Conservation (phyloP, 768 basidiomycete genomes). For the Myochromella boudieri region DNA sequence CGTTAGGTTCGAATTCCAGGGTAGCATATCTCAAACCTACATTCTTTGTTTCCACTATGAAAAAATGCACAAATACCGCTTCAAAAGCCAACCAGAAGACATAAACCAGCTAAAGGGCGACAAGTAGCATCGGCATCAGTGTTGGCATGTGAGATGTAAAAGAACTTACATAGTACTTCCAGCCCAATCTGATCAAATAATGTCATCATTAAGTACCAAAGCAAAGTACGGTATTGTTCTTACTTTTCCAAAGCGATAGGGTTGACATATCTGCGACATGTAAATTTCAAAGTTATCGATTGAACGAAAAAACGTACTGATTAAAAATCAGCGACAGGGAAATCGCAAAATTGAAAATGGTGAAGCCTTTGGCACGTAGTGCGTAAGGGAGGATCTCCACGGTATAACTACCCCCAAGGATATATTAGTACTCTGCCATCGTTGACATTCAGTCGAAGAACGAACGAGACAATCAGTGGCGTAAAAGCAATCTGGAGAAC, state of each 20-base stretch:
- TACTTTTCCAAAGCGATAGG: conserved; percentile 13
- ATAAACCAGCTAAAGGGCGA: conserved; percentile 39
- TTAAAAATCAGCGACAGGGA: conserved; percentile 19
- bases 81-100: conserved; percentile 57
- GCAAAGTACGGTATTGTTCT: not conserved
- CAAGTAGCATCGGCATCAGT: not conserved
- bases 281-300: not conserved
- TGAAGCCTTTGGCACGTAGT: conserved; percentile 19
- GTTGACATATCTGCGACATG: conserved; percentile 14
- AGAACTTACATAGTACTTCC: conserved; percentile 61
- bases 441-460: too few species aligned
- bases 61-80: conserved; percentile 50
- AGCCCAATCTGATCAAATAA: conserved; percentile 34
- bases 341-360: conserved; percentile 18
- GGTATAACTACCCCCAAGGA: conserved; percentile 11
- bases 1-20: not conserved
- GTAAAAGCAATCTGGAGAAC: conserved; percentile 26
- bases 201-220: not conserved
- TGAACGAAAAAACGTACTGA: conserved; percentile 3
- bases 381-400: conserved; percentile 19
- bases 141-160: not conserved
- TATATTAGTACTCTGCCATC: too few species aligned
- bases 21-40: conserved; percentile 13
- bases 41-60: conserved; percentile 54
- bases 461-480: conserved; percentile 32